Evolutionary conservation across 1,139 yeast genomes (phyloP).

Genomic region (Lodderomyces jiufengensis): DNA sequence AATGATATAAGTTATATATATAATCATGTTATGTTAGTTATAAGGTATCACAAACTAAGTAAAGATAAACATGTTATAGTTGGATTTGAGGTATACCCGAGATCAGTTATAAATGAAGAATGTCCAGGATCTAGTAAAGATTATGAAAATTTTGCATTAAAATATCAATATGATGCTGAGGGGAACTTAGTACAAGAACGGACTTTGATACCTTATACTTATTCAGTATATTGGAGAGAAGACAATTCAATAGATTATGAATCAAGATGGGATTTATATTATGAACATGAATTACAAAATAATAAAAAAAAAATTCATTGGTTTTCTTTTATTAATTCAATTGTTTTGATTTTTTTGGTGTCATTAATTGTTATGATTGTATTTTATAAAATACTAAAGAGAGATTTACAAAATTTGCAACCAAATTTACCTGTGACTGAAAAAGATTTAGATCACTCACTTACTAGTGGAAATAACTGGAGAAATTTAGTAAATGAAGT

Average conservation of each 20-base stretch:
- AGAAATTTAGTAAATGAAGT: slow-evolving; percentile 53
- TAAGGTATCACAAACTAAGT: slow-evolving; percentile 56
- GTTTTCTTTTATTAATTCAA: slow-evolving; percentile 65
- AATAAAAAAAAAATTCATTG: slow-evolving; percentile 56
- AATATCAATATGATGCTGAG: slow-evolving; percentile 16
- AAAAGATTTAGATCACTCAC: slow-evolving; percentile 8
- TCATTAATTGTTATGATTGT: slow-evolving; percentile 65
- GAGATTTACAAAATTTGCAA: slow-evolving; percentile 29
- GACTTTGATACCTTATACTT: slow-evolving; percentile 66
- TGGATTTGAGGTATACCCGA: slow-evolving; percentile 89
- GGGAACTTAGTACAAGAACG: slow-evolving; percentile 22
- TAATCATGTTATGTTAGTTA: slow-evolving; percentile 78
- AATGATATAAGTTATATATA: slow-evolving; percentile 59
- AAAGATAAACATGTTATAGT: slow-evolving; percentile 58
- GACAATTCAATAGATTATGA: slow-evolving; percentile 65
- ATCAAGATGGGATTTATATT: slow-evolving; percentile 73
- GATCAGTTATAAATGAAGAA: slow-evolving; percentile 61
- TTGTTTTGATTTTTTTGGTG: slow-evolving; percentile 55
- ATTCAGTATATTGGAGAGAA: slow-evolving; percentile 87
- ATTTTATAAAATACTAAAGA: slow-evolving; percentile 47
- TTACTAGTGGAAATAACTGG: slow-evolving; percentile 39
- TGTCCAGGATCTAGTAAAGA: slow-evolving; percentile 69
- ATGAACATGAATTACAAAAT: slow-evolving; percentile 50
- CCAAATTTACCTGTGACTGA: slow-evolving; percentile 15
- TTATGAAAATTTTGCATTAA: slow-evolving; percentile 52